Conservation (phyloP, 1,284 basidiomycete genomes). For the Fomitopsis schrenkii region DNA sequence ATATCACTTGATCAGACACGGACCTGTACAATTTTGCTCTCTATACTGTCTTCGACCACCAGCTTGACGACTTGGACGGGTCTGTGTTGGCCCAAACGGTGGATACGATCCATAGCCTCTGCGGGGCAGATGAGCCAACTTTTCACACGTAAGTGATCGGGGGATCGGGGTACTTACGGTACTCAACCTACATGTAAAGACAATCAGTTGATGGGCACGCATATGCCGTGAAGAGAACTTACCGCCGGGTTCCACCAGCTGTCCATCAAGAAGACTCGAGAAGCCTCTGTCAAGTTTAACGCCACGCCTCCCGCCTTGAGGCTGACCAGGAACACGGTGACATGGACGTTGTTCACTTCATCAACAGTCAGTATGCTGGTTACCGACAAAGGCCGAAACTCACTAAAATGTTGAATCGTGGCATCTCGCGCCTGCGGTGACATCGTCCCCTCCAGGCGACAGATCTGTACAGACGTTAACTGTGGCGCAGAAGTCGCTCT, state of each 20-base stretch:
- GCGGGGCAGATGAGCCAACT: constrained; percentile 15
- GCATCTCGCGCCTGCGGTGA: constrained; percentile 93
- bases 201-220: not conserved
- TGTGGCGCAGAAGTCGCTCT: not conserved
- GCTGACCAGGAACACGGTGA: constrained; percentile 95
- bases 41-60: constrained; percentile 95
- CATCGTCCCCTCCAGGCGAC: constrained; percentile 96
- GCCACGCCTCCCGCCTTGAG: constrained; percentile 97
- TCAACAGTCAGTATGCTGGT: constrained; percentile 2
- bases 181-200: constrained; percentile 48
- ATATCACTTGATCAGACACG: constrained; percentile 6
- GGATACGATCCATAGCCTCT: constrained; percentile 98
- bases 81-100: constrained; percentile 87
- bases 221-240: constrained; percentile 19
- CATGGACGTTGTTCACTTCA: constrained; percentile 86
- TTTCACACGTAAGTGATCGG: constrained; percentile 5
- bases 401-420: constrained; percentile 93
- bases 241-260: constrained; percentile 92
- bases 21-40: constrained; percentile 86
- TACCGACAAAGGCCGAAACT: constrained; percentile 22
- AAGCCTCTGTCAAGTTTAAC: constrained; percentile 90
- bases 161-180: constrained; percentile 44
- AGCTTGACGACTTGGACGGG: constrained; percentile 93
- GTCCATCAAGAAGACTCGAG: constrained; percentile 89
- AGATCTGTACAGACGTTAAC: constrained; percentile 57